Evolutionary conservation across 192 early-diverging fungal genomes (phyloP).

Genomic region (Helicostylum pulchrum): DNA sequence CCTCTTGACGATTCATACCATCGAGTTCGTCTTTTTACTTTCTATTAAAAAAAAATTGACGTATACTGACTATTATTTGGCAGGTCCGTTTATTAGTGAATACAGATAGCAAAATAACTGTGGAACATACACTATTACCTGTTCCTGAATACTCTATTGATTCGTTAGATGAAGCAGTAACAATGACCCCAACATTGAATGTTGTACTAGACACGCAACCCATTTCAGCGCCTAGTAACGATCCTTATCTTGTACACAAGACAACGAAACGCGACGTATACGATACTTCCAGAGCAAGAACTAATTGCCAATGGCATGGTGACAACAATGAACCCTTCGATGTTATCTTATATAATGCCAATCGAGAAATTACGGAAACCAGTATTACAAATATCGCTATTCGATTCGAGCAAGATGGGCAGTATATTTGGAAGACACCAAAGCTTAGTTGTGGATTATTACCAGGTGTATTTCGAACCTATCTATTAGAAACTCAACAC

Average conservation of each 20-base stretch:
- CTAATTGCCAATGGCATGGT: slow-evolving; percentile 27
- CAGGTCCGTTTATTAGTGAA: slow-evolving; percentile 26
- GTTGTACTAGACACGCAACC: slow-evolving; percentile 42
- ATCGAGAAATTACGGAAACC: slow-evolving; percentile 49
- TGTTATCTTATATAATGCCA: slow-evolving; percentile 50
- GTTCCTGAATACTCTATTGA: background rate
- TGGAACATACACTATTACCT: slow-evolving; percentile 19
- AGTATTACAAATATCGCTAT: slow-evolving; percentile 57
- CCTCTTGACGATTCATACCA: background rate
- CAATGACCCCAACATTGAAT: slow-evolving; percentile 6
- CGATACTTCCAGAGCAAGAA: slow-evolving; percentile 41
- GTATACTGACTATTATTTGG: background rate
- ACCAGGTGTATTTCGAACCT: slow-evolving; percentile 41
- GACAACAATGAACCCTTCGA: slow-evolving; percentile 38
- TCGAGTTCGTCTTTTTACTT: background rate
- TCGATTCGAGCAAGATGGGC: slow-evolving; percentile 17
- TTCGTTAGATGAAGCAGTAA: background rate
- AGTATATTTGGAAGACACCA: slow-evolving; percentile 48
- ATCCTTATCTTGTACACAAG: slow-evolving; percentile 49
- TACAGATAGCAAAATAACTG: slow-evolving; percentile 5
- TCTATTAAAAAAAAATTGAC: background rate
- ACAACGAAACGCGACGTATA: slow-evolving; percentile 51
- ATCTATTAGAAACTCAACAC: slow-evolving; percentile 38
- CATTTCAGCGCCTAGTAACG: slow-evolving; percentile 14
- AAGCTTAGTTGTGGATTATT: slow-evolving; percentile 35